Evolutionary conservation across 169 alveolate species (phyloP), one percentile per base, ranked within the genome.

Genomic region (Plasmodium vivax): DNA sequence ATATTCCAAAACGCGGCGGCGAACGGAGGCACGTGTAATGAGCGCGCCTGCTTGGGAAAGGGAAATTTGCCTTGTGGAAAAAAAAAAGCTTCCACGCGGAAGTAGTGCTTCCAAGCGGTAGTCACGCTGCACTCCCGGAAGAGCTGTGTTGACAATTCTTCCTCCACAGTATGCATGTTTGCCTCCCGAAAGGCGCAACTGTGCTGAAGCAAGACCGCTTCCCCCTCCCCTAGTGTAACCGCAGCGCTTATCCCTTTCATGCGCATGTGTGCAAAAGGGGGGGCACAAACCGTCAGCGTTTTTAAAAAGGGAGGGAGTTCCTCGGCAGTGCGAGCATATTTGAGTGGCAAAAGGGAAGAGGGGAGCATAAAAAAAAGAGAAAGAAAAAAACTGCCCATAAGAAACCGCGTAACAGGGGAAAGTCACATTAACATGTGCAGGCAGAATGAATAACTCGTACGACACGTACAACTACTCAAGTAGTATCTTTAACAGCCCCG

Each of bases 381-480:
- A 19, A 68, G 43, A 68, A 68, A 68, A 68, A 23, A 68, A 68
- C 14, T 30, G n/a, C 12, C n/a, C 77, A 68, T n/a, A 68, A 19
- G 14, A n/a, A 68, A 68, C 14, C 8, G 14, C 8, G 32, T 77
- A 38, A 16, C 56, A 34, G 3, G 62, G 45, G 8, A 3, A 81
- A 81, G 14, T 45, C n/a, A 19, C 23, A 84, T 68, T 68, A 23
- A 68, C 77, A 68, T 27, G 36, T 12, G n/a, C 14, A 47, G n/a
- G 41, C 19, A 30, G 72, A 10, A 91, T 91, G 92, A 91, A 91
- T 9, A 80, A 19, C 58, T 82, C 84, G 27, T n/a, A 23, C 14
- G 43, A 72, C 32, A n/a, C 80, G n/a, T 27, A 27, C 23, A 82
- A 81, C 71, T 71, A 81, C 56, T 80, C 84, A 14, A 16, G 81